Base-by-base conservation (phyloP, 805 yeast genomes). In the Wickerhamiella siamensis region DNA sequence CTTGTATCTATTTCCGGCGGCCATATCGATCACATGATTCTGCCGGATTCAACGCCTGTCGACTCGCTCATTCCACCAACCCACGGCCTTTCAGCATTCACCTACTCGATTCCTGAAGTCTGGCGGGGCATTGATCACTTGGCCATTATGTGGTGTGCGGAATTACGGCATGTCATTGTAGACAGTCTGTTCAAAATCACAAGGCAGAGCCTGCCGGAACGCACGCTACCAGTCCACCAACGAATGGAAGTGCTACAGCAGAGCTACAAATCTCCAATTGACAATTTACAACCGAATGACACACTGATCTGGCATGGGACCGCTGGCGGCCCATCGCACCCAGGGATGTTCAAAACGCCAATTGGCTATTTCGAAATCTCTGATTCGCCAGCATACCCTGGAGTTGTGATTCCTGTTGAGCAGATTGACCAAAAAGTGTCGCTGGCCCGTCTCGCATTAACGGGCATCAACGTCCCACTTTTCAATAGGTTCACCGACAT, bases 111-210 rank as follows among this genome's bases (percentile, higher is more conserved):
- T 9, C 95, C 95, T 0, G 70, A 69, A 2, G 95, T 88, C 1
- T 88, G 96, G 94, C 77, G 95, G 0, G 81, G 95, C 1, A 77
- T 86, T 33, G 97, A 88, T 59, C 98, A 88, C 62, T 68, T 84
- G 48, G 96, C 97, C 0, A 77, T 91, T 38, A 94, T 88, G 2
- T 88, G 98, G 98, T 88, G 98, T 60, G 82, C 77, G 46, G 96
- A 88, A 58, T 62, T 87, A 31, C 69, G 96, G 40, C 66, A 71
- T 40, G 72, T 69, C 14, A 49, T 88, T 1, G 78, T 83, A 6
- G 62, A 62, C 39, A 63, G 77, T 0, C 54, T 91, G 31, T 60
- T 81, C 37, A 79, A 73, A 24, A 65, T 80, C 10, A 70, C 74
- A 2, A 81, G 83, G 51, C 60, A 57, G 19, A 47, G 55, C 0